Conservation (phyloP, 305 asterid genomes). For the Ajuga reptans region DNA sequence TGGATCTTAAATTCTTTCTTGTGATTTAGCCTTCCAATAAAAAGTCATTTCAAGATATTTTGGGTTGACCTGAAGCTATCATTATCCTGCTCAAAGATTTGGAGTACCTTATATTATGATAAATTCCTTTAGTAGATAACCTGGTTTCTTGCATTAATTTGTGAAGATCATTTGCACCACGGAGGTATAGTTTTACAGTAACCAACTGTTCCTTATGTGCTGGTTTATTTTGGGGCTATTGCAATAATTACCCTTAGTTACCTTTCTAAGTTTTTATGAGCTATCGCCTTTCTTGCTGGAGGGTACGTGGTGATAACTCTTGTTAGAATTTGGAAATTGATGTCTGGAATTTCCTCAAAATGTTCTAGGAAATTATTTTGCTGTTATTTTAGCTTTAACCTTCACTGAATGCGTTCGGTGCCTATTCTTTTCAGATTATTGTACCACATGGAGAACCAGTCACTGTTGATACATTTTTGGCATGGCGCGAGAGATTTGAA, state of each 20-base stretch:
- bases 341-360: background rate
- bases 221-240: background rate
- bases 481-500: conserved; percentile 96
- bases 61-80: background rate
- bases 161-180: background rate
- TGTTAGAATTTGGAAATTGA: background rate
- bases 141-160: background rate
- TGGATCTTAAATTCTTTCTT: background rate
- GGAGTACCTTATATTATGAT: background rate
- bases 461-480: conserved; percentile 84
- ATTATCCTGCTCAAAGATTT: conserved; percentile 4
- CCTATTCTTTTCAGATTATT: conserved; percentile 53
- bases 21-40: conserved; percentile 2
- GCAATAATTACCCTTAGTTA: background rate
- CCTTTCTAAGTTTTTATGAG: background rate
- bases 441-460: conserved; percentile 98
- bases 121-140: background rate
- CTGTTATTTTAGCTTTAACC: background rate
- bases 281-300: background rate
- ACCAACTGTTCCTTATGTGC: background rate
- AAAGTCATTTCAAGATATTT: background rate
- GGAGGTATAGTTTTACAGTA: background rate
- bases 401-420: conserved; percentile 20
- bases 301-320: background rate
- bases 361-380: background rate